These are phyloP conservation scores for Fusarium papillatum DNA, from an alignment of 2,329 filamentous ascomycete species.

Conservation along the genomic window DNA sequence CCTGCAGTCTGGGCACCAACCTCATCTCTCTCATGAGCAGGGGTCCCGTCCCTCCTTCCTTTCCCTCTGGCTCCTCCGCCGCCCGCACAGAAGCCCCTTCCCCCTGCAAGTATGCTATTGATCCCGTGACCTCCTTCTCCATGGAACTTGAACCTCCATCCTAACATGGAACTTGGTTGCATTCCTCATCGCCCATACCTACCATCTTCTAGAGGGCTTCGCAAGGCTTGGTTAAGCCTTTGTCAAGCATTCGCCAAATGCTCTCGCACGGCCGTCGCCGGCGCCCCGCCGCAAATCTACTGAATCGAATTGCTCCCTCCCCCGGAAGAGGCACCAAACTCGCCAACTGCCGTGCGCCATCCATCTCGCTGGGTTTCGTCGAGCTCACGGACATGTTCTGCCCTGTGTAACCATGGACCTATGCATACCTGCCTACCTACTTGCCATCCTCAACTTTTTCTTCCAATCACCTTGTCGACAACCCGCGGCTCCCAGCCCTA, in stretches of 20 bases:
- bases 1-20: neutral
- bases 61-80: neutral
- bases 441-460: neutral
- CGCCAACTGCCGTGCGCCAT: conserved; percentile 29
- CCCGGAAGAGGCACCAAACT: conserved; percentile 23
- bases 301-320: conserved; percentile 13
- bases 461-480: neutral
- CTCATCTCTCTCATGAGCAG: neutral
- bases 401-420: conserved; percentile 12
- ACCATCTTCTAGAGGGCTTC: neutral
- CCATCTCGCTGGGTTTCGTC: neutral
- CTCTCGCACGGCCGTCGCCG: conserved; percentile 18
- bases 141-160: neutral
- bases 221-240: conserved; percentile 25
- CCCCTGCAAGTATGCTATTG: neutral
- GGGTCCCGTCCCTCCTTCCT: conserved; percentile 20
- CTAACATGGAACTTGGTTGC: neutral
- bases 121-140: neutral
- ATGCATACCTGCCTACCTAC: neutral
- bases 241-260: conserved; percentile 2
- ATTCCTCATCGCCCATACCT: conserved; percentile 4
- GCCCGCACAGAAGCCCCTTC: neutral
- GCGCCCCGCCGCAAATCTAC: conserved; percentile 8
- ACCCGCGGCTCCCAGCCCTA: conserved; percentile 9
- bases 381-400: neutral